A percentile compares a stretch with the other conserved stretches of the same genome.
Conservation (phyloP, 345 rosid species). For the Cardiospermum halicacabum region DNA sequence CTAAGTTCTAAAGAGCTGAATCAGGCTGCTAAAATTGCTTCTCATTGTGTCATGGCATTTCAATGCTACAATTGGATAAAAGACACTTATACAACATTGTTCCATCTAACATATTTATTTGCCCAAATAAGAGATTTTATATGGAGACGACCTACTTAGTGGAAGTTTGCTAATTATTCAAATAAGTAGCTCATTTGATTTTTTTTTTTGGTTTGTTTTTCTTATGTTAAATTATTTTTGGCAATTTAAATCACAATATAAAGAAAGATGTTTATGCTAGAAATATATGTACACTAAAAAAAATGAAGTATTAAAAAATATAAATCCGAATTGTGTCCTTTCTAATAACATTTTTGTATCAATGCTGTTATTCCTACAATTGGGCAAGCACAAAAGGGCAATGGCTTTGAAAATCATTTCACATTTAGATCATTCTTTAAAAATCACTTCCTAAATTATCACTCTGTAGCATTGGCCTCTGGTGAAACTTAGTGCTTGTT, state of each 20-base stretch:
- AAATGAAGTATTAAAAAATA: not conserved
- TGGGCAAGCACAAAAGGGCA: not conserved
- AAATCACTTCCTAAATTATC: not conserved
- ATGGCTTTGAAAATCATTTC: not conserved
- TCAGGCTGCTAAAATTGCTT: constrained; percentile 1
- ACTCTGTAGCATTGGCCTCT: not conserved
- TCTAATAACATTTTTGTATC: not conserved
- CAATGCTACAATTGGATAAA: not conserved
- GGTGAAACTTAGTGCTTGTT: not conserved
- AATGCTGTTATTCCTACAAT: not conserved
- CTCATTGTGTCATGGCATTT: not conserved
- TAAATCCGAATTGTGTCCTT: not conserved
- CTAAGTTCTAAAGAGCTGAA: not conserved
- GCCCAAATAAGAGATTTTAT: not conserved
- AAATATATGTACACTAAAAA: not conserved
- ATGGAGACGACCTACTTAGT: not conserved
- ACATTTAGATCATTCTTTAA: not conserved
- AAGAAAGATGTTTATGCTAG: not conserved
- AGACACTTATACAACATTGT: not conserved
- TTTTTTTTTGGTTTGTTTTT: not conserved
- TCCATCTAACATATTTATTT: not conserved
- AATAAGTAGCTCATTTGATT: not conserved
- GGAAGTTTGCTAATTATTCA: not conserved
- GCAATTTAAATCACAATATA: not conserved
- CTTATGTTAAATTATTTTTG: too few species aligned